Evolutionary conservation across 805 yeast genomes (phyloP).

Genomic region (Metschnikowia bowlesiae): DNA sequence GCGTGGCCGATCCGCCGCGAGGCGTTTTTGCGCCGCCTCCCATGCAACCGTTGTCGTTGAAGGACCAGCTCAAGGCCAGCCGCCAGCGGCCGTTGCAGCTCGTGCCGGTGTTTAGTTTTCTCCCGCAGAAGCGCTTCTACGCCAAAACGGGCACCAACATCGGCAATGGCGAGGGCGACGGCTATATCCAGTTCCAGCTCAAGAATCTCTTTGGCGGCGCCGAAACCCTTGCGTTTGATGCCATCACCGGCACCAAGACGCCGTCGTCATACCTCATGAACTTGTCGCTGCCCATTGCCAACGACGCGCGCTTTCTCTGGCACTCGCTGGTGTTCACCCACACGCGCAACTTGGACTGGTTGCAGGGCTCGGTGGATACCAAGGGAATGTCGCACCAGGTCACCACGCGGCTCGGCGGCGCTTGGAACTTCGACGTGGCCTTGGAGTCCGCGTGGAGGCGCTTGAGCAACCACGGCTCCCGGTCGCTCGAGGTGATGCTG

Average conservation of each 20-base stretch:
- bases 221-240: constrained; percentile 48
- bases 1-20: constrained; percentile 11
- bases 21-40: too few species aligned
- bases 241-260: constrained; percentile 47
- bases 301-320: constrained; percentile 36
- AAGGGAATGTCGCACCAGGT: constrained; percentile 42
- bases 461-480: constrained; percentile 27
- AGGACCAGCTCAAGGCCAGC: background rate
- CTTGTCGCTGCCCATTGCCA: constrained; percentile 43
- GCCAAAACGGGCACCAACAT: constrained; percentile 94
- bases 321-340: constrained; percentile 41
- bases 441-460: constrained; percentile 41
- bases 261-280: constrained; percentile 47
- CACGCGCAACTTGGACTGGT: constrained; percentile 45
- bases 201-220: constrained; percentile 57
- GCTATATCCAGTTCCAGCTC: constrained; percentile 70
- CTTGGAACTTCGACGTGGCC: constrained; percentile 46
- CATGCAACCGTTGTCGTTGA: background rate
- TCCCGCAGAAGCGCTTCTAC: constrained; percentile 64
- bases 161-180: constrained; percentile 97
- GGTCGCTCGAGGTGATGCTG: constrained; percentile 26
- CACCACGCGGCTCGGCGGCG: constrained; percentile 29
- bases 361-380: constrained; percentile 42
- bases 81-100: constrained; percentile 16
- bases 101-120: constrained; percentile 34